Conservation (phyloP, 2,329 filamentous ascomycete species). For the Cladosporium oxysporum region DNA sequence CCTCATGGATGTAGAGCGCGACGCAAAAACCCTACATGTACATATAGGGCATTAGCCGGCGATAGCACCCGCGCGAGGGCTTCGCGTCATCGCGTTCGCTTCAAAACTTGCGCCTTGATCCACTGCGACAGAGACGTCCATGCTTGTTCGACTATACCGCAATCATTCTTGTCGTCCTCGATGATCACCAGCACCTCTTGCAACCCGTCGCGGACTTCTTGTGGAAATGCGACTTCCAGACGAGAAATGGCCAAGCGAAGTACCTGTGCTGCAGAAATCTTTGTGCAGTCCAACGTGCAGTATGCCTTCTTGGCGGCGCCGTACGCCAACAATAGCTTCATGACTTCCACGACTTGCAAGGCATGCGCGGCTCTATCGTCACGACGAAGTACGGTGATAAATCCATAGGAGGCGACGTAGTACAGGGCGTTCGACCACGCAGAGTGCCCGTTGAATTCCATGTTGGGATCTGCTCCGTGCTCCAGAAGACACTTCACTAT, state of each 20-base stretch:
- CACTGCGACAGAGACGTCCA: not conserved
- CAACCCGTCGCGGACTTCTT: not conserved
- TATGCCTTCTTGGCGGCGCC: not conserved
- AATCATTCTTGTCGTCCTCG: not conserved
- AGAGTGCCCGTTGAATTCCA: not conserved
- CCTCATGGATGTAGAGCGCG: not conserved
- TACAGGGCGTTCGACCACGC: not conserved
- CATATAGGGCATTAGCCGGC: too few species aligned
- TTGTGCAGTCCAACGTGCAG: not conserved
- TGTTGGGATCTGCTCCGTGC: not conserved
- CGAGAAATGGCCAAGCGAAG: not conserved
- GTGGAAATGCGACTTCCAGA: too few species aligned
- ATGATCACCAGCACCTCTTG: not conserved
- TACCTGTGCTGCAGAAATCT: not conserved
- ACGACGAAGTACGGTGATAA: too few species aligned
- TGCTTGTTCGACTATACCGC: not conserved
- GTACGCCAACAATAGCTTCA: not conserved
- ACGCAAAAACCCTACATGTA: too few species aligned
- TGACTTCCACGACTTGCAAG: not conserved
- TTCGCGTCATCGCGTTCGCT: not conserved
- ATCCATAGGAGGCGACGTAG: too few species aligned
- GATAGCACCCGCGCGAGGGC: too few species aligned
- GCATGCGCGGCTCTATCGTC: not conserved
- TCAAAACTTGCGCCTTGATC: not conserved
- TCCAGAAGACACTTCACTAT: not conserved